Evolutionary conservation across 345 rosid genomes (phyloP).

Genomic region (Gossypium sturtianum): DNA sequence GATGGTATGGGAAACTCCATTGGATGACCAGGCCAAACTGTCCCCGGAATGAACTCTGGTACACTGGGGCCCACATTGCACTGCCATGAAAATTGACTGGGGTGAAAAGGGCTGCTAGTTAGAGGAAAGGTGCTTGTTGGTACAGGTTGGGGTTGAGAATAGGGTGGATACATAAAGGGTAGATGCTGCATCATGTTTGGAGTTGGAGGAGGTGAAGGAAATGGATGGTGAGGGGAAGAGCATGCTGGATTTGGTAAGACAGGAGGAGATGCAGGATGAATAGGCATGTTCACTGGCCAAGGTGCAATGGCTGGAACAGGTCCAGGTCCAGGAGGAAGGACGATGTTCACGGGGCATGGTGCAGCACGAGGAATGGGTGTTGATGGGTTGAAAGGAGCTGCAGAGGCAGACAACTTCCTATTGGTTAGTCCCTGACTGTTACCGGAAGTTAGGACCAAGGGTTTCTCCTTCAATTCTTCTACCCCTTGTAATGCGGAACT

Average conservation of each 20-base stretch:
- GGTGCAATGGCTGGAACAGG: conserved; percentile 52
- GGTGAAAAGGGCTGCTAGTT: conserved; percentile 67
- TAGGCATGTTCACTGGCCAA: conserved; percentile 83
- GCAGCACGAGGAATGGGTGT: conserved; percentile 54
- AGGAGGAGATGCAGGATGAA: conserved; percentile 64
- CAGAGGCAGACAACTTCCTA: conserved; percentile 92
- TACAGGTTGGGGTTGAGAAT: conserved; percentile 53
- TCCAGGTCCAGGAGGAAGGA: conserved; percentile 49
- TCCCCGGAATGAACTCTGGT: conserved; percentile 58
- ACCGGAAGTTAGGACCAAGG: conserved; percentile 31
- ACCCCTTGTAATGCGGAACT: conserved; percentile 20
- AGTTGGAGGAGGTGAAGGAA: conserved; percentile 82
- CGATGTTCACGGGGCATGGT: conserved; percentile 53
- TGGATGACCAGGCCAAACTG: conserved; percentile 73
- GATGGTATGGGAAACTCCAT: conserved; percentile 62
- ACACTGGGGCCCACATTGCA: conserved; percentile 48
- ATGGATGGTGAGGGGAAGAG: conserved; percentile 56
- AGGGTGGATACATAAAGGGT: conserved; percentile 79
- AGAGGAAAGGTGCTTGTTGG: conserved; percentile 69
- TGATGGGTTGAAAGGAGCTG: conserved; percentile 90
- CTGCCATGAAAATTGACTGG: conserved; percentile 87
- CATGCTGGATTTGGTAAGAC: conserved; percentile 44
- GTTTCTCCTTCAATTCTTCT: conserved; percentile 64
- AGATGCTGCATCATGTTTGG: conserved; percentile 84
- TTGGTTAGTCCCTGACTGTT: conserved; percentile 46